Percentiles rank a stretch among this genome's conserved stretches.
Conservation (phyloP, 108 stramenopile genomes). For the Skeletonema grethae region DNA sequence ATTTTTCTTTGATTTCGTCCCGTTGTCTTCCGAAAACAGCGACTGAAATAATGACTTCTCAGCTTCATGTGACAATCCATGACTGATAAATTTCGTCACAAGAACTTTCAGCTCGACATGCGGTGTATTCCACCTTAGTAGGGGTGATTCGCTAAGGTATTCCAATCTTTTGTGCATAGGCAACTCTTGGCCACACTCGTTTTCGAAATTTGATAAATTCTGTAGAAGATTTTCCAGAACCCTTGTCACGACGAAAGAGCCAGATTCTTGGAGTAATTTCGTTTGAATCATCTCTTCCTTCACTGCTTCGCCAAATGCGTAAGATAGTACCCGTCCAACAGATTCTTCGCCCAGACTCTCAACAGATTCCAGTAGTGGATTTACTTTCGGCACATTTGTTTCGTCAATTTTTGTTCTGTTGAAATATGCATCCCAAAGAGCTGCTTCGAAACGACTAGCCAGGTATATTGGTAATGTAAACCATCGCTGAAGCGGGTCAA, state of each 20-base stretch:
- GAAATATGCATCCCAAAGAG: slow-evolving; percentile 66
- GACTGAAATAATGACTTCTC: slow-evolving; percentile 40
- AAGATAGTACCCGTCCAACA: slow-evolving; percentile 16
- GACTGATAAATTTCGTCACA: slow-evolving; percentile 18
- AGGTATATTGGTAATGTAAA: slow-evolving; percentile 79
- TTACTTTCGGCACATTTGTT: neutral
- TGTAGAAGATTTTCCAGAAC: slow-evolving; percentile 6
- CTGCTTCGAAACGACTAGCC: slow-evolving; percentile 70
- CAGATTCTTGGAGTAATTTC: neutral
- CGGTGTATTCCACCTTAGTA: slow-evolving; percentile 33
- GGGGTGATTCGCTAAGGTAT: slow-evolving; percentile 10
- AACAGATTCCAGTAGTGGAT: slow-evolving; percentile 10
- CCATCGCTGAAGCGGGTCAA: slow-evolving; percentile 71
- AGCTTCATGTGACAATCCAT: slow-evolving; percentile 43
- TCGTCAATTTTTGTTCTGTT: slow-evolving; percentile 9
- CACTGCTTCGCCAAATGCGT: slow-evolving; percentile 17
- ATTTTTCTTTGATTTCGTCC: slow-evolving; percentile 39
- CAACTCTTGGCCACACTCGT: neutral
- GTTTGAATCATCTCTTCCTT: slow-evolving; percentile 17
- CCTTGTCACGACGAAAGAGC: neutral
- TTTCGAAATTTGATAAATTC: slow-evolving; percentile 10
- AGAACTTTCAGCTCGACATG: slow-evolving; percentile 13
- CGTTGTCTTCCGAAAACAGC: slow-evolving; percentile 5
- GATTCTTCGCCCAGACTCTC: slow-evolving; percentile 12
- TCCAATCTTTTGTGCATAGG: neutral